phyloP scores from a whole-genome alignment of 345 rosid genomes.

The Conringia planisiliqua region DNA sequence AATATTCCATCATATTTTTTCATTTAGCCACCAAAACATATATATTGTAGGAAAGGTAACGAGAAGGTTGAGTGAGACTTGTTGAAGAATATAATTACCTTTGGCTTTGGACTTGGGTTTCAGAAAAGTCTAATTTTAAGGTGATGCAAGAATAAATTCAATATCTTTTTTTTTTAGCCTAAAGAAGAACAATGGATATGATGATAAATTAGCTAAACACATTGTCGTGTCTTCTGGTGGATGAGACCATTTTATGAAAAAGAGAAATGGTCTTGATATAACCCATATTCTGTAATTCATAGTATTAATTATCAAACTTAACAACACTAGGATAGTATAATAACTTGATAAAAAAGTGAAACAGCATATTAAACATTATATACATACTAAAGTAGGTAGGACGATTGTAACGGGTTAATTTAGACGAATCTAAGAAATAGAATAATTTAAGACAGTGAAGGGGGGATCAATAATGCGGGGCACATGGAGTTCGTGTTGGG shows the following conservation, averaged over 20 bases:
- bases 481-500: conserved; percentile 36
- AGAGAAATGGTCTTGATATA: neutral
- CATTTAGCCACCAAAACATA: neutral
- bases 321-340: neutral
- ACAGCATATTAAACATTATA: neutral
- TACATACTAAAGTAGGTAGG: neutral
- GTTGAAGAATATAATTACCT: neutral
- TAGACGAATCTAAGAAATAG: conserved; percentile 5
- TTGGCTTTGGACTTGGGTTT: conserved; percentile 5
- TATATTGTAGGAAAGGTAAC: neutral
- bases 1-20: neutral
- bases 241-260: neutral
- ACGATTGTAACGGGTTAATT: neutral
- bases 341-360: neutral
- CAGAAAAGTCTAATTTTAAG: neutral
- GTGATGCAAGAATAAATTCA: neutral
- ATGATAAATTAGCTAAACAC: neutral
- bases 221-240: neutral
- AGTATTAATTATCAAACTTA: neutral
- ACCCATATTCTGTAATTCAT: neutral
- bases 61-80: neutral
- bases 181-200: neutral
- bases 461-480: conserved; percentile 19
- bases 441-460: neutral
- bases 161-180: too few species aligned